Evolutionary conservation across 805 yeast species (phyloP).

Genomic region (Cyberlindnera nakhonratchasimensis): DNA sequence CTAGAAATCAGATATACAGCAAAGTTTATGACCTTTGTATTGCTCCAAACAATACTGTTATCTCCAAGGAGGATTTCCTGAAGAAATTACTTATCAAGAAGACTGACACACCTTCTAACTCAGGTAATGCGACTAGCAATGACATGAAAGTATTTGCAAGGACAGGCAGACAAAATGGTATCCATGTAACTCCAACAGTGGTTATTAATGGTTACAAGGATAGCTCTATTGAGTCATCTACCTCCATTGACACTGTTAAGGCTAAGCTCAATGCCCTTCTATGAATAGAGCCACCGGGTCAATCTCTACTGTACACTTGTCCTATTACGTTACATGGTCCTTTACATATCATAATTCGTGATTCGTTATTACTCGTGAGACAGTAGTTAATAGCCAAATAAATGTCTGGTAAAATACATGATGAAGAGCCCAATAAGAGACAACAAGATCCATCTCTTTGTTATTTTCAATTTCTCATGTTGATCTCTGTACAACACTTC

Average conservation of each 20-base stretch:
- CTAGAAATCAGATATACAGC: constrained; percentile 54
- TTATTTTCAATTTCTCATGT: constrained; percentile 4
- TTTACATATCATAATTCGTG: no score
- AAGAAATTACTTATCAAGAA: constrained; percentile 28
- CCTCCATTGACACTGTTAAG: constrained; percentile 40
- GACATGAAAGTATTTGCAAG: constrained; percentile 74
- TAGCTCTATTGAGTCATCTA: constrained; percentile 58
- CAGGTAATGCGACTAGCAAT: constrained; percentile 53
- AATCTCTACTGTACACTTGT: no score
- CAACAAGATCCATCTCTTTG: constrained; percentile 6
- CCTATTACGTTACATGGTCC: no score
- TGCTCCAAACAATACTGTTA: constrained; percentile 34
- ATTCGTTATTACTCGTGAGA: no score
- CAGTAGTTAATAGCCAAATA: not conserved
- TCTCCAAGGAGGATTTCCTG: constrained; percentile 31
- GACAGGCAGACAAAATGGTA: constrained; percentile 70
- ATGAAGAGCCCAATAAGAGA: not conserved
- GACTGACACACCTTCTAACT: constrained; percentile 35
- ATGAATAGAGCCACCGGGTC: no score
- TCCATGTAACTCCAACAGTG: constrained; percentile 85
- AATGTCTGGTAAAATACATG: not conserved
- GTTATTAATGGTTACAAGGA: constrained; percentile 63
- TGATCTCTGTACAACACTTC: constrained; percentile 9
- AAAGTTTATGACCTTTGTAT: constrained; percentile 50
- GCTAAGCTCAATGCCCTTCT: constrained; percentile 23